Percentiles rank a stretch among this genome's conserved stretches.
Conservation (phyloP, 73 alveolate genomes). For the Durusdinium trenchii region DNA sequence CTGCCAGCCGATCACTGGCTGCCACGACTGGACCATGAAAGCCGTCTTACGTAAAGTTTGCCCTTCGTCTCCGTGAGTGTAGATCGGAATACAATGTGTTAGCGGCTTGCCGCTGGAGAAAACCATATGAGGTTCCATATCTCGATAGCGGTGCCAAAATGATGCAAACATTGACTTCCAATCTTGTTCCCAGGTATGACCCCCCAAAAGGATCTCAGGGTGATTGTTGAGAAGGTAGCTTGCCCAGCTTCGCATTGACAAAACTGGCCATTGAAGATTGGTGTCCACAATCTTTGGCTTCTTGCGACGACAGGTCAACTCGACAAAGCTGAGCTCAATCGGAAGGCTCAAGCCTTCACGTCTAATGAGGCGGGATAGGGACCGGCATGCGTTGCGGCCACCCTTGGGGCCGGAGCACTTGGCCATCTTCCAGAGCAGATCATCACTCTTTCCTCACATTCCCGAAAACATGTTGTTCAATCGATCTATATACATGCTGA, state of each 20-base stretch:
- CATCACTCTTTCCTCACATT: neutral
- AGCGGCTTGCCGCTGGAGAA: neutral
- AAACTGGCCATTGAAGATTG: neutral
- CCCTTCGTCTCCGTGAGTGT: constrained; percentile 47
- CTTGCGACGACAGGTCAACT: neutral
- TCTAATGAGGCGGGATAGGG: neutral
- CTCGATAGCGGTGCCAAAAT: neutral
- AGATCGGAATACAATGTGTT: neutral
- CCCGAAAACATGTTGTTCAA: no score
- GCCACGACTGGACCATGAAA: constrained; percentile 36
- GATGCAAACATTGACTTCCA: neutral
- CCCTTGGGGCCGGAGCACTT: constrained; percentile 17
- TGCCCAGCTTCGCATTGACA: neutral
- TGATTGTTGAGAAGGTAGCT: neutral
- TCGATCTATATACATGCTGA: neutral
- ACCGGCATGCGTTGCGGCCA: neutral
- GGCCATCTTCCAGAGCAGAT: constrained; percentile 3
- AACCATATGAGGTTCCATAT: neutral
- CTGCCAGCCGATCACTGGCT: constrained; percentile 31
- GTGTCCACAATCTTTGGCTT: neutral
- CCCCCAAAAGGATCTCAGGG: constrained; percentile 30
- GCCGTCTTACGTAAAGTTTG: neutral
- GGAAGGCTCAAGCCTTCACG: neutral
- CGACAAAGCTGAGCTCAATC: neutral
- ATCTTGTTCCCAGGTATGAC: neutral